These are phyloP conservation scores for Solanum ossicruentum DNA, from an alignment of 257 asterid genomes.

Conservation along the genomic window DNA sequence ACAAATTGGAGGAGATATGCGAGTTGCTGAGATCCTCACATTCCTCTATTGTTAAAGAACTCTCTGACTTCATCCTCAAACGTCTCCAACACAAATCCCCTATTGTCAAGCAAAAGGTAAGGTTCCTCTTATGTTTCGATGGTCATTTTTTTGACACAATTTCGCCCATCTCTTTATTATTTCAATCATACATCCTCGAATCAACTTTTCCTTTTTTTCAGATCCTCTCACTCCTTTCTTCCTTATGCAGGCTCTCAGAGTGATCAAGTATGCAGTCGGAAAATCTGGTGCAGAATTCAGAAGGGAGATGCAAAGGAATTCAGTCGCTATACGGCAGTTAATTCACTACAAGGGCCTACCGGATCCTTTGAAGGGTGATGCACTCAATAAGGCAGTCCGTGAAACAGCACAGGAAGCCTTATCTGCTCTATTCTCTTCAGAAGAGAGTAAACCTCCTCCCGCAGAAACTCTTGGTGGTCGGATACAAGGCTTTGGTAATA, in stretches of 20 bases:
- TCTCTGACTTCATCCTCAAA: slow-evolving; percentile 78
- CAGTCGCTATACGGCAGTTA: slow-evolving; percentile 76
- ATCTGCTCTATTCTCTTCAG: slow-evolving; percentile 72
- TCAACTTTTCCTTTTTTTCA: not conserved
- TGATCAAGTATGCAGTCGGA: slow-evolving; percentile 83
- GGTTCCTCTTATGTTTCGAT: too few species aligned
- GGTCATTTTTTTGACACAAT: too few species aligned
- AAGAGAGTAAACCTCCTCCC: slow-evolving; percentile 59
- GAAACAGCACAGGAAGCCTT: slow-evolving; percentile 95
- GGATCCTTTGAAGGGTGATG: slow-evolving; percentile 90
- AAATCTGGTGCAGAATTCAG: slow-evolving; percentile 91
- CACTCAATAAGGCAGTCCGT: slow-evolving; percentile 90
- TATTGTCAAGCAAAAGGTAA: slow-evolving; percentile 69
- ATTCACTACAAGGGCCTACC: slow-evolving; percentile 93
- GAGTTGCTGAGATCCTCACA: slow-evolving; percentile 82
- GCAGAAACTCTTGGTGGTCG: slow-evolving; percentile 72
- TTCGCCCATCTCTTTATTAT: too few species aligned
- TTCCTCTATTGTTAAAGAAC: slow-evolving; percentile 68
- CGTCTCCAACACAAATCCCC: slow-evolving; percentile 96
- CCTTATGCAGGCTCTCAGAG: slow-evolving; percentile 59
- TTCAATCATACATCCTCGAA: not conserved
- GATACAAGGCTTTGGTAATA: slow-evolving; percentile 89
- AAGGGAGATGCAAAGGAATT: slow-evolving; percentile 98
- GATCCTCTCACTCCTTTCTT: not conserved
- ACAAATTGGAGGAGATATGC: slow-evolving; percentile 88